A percentile compares a stretch with the other conserved stretches of the same genome.
These are phyloP conservation scores for Exophiala lecanii-corni DNA, from an alignment of 2,329 filamentous ascomycete genomes.

Conservation along the genomic window DNA sequence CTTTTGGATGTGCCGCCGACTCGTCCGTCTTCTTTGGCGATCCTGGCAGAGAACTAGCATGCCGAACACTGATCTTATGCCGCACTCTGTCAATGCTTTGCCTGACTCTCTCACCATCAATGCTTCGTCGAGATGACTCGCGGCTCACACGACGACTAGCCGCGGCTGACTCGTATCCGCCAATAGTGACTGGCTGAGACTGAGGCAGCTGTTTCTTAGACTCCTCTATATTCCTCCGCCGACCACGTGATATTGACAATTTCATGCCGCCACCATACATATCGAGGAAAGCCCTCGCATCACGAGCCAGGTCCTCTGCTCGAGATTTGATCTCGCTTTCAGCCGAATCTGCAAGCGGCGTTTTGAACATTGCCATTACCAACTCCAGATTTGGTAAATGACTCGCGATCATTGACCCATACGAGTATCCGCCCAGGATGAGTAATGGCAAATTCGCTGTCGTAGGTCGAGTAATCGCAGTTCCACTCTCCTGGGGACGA, in stretches of 20 bases:
- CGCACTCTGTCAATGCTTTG: conserved; percentile 39
- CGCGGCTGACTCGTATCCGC: conserved; percentile 45
- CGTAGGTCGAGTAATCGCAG: conserved; percentile 34
- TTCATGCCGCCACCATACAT: conserved; percentile 6
- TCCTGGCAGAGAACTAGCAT: conserved; percentile 32
- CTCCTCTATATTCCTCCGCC: not conserved
- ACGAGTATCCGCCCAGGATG: conserved; percentile 79
- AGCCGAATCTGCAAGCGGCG: conserved; percentile 51
- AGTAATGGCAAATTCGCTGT: conserved; percentile 28
- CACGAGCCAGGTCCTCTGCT: conserved; percentile 55
- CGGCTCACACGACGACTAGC: conserved; percentile 38
- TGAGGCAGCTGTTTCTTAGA: not conserved
- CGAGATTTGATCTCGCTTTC: conserved; percentile 66
- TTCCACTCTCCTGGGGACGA: conserved; percentile 5
- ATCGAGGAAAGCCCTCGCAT: conserved; percentile 19
- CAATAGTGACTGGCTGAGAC: conserved; percentile 33
- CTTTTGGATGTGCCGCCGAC: conserved; percentile 7
- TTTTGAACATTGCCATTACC: conserved; percentile 58
- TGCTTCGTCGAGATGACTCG: conserved; percentile 35
- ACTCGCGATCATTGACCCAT: conserved; percentile 76
- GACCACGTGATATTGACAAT: conserved; percentile 1
- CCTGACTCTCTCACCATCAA: conserved; percentile 34
- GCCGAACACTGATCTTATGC: conserved; percentile 27
- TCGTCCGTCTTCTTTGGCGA: conserved; percentile 32
- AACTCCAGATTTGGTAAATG: conserved; percentile 58